Percentiles rank a stretch among this genome's conserved stretches.
These are phyloP conservation scores for Taphrina betulina DNA, from an alignment of 1,139 yeast species.

Conservation along the genomic window DNA sequence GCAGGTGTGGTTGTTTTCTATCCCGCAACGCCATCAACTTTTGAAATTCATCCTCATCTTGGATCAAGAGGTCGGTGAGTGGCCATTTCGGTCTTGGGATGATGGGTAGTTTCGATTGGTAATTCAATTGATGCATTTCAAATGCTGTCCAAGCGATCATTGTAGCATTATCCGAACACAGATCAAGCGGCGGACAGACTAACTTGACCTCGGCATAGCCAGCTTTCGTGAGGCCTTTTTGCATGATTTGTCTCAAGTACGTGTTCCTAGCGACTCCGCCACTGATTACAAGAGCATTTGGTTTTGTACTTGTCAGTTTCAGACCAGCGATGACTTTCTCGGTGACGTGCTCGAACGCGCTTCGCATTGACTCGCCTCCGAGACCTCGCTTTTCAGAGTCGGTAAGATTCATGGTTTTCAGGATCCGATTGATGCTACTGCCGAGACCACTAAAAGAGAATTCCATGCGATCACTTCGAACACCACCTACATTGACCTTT, in stretches of 20 bases:
- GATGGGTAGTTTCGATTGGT: constrained; percentile 3
- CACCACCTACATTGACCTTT: constrained; percentile 18
- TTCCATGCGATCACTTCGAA: constrained; percentile 22
- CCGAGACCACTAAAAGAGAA: constrained; percentile 36
- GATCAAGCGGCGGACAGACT: constrained; percentile 61
- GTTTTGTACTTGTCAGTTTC: background rate
- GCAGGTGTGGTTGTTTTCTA: constrained; percentile 20
- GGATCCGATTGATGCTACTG: constrained; percentile 18
- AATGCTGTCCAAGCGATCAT: constrained; percentile 99
- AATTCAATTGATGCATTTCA: constrained; percentile 50
- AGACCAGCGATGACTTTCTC: constrained; percentile 23
- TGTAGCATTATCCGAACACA: constrained; percentile 92
- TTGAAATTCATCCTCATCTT: constrained; percentile 7
- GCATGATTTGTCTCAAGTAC: constrained; percentile 29
- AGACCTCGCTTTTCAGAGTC: constrained; percentile 23
- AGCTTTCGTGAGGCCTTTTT: constrained; percentile 9
- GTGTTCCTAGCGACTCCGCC: constrained; percentile 37
- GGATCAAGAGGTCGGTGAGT: constrained; percentile 15
- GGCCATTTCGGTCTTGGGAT: constrained; percentile 31
- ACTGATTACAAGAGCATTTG: constrained; percentile 33
- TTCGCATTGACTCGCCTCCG: constrained; percentile 33
- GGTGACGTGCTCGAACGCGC: constrained; percentile 35
- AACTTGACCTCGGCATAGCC: constrained; percentile 17
- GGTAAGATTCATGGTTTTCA: constrained; percentile 6
- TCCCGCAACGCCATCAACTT: constrained; percentile 5